Evolutionary conservation across 257 asterid genomes (phyloP), one percentile per base, ranked within the genome.

Genomic region (Salvia splendens): DNA sequence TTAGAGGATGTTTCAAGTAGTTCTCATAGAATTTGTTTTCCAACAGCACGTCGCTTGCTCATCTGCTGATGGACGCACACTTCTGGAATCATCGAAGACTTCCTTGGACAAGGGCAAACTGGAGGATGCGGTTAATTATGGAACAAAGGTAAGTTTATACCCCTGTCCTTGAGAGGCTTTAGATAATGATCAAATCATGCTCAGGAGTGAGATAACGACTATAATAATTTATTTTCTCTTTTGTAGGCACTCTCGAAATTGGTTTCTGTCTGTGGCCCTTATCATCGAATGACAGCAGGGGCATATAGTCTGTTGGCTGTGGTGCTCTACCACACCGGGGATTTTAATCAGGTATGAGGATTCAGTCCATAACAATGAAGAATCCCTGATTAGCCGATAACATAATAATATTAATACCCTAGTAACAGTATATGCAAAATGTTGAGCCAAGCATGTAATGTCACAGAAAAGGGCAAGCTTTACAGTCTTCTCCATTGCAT

Each of bases 221-320:
- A 50, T 73, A 70, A 73, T 54, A 17, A 20, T 71, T 76, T 14
- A 6, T 52, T 57, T 73, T 42, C 6, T 75, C 64, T 77, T 72
- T 68, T 85, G 74, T 73, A 88, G 95, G 95, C 95, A 63, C 87
- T 88, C 28, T 66, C 87, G 1, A 88, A 86, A 76, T 79, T 88
- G 71, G 88, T 85, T 48, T 69, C 90, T 17, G 91, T 88, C n/a
- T 88, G 95, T 78, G 95, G 95, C 65, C 95, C 95, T 72, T 88
- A 88, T 81, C 95, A 88, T 76, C 88, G 95, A 46, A 88, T 86
- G 90, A 88, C 95, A 10, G 95, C 95, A 0, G 92, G 95, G 62
- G 95, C 93, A 28, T 88, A 88, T 68, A 88, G 95, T 74, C 84
- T 88, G 71, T 73, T 88, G 82, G 95, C 95, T 57, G 95, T 88